phyloP scores from a whole-genome alignment of 495 filamentous ascomycete species.

The Chaetomium cochliodes region DNA sequence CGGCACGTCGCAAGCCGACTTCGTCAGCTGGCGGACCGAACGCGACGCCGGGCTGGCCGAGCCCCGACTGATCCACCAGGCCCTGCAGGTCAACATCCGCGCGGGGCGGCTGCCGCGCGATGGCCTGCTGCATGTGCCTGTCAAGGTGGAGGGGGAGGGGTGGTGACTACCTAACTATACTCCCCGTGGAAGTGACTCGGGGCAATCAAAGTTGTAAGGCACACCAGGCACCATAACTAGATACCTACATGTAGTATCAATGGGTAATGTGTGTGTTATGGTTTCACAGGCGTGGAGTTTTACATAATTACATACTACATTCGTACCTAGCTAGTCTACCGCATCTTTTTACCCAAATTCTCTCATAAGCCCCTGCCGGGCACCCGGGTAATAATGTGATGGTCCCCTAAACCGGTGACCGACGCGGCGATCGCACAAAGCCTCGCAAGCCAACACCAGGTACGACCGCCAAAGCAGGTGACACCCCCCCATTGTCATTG shows the following conservation, averaged over 20 bases:
- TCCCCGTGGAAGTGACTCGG: too few species aligned
- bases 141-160: slow-evolving; percentile 34
- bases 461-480: neutral
- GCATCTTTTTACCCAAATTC: neutral
- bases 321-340: too few species aligned
- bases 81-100: slow-evolving; percentile 60
- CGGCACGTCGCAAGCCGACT: slow-evolving; percentile 45
- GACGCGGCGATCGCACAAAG: neutral
- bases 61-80: slow-evolving; percentile 55
- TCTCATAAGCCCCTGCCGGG: neutral
- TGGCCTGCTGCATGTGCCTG: slow-evolving; percentile 46
- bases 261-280: too few species aligned
- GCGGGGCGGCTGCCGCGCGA: slow-evolving; percentile 51
- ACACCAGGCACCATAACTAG: too few species aligned
- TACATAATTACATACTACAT: too few species aligned
- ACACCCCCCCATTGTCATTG: too few species aligned
- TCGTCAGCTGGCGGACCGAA: slow-evolving; percentile 47
- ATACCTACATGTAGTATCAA: too few species aligned
- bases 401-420: neutral
- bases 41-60: slow-evolving; percentile 50
- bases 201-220: too few species aligned
- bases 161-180: too few species aligned
- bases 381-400: neutral
- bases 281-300: too few species aligned
- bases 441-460: too few species aligned